Evolutionary conservation across 345 rosid species (phyloP).

Genomic region (sweet orange (Citrus sinensis)): DVS_A1.0 CM039167.1:10687501-10688000

Average conservation of each 20-base stretch:
- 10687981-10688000: slow-evolving; percentile 23
- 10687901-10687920: slow-evolving; percentile 64
- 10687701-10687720: slow-evolving; percentile 58
- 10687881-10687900: slow-evolving; percentile 31
- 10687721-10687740: slow-evolving; percentile 47
- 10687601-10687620: not conserved
- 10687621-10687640: not conserved
- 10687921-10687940: slow-evolving; percentile 67
- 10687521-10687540: not conserved
- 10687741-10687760: slow-evolving; percentile 40
- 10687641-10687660: not conserved
- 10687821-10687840: not conserved
- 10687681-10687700: slow-evolving; percentile 68
- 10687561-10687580: too few species aligned
- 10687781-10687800: not conserved
- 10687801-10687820: slow-evolving; percentile 10
- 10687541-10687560: not conserved
- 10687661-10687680: slow-evolving; percentile 47
- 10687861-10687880: not conserved
- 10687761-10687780: slow-evolving; percentile 33
- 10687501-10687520: not conserved
- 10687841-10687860: slow-evolving; percentile 10
- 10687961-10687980: slow-evolving; percentile 81
- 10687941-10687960: slow-evolving; percentile 77
- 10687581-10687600: not conserved